phyloP scores from a whole-genome alignment of 2,329 filamentous ascomycete species.

The Arachnomyces sp. region DNA sequence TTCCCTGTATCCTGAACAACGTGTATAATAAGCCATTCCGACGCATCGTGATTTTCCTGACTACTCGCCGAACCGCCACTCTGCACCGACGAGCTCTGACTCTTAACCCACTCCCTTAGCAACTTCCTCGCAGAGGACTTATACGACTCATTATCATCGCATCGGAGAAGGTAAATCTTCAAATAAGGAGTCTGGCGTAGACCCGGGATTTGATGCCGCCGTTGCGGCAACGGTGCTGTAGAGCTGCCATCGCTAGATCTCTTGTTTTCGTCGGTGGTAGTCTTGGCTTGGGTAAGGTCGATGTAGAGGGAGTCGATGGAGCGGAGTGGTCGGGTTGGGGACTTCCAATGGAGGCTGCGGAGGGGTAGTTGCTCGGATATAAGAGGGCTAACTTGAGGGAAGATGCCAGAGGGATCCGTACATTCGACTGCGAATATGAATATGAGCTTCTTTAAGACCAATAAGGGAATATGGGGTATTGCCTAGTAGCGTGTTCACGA shows the following conservation, averaged over 20 bases:
- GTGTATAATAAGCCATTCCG: slow-evolving; percentile 90
- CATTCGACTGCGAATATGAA: slow-evolving; percentile 66
- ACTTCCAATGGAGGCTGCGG: slow-evolving; percentile 94
- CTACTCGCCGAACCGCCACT: slow-evolving; percentile 44
- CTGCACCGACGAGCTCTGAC: slow-evolving; percentile 56
- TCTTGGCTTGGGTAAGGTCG: slow-evolving; percentile 65
- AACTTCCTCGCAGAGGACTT: slow-evolving; percentile 70
- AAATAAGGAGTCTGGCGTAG: slow-evolving; percentile 88
- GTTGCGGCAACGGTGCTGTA: slow-evolving; percentile 32
- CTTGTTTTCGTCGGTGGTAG: slow-evolving; percentile 25
- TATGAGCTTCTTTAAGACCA: neutral
- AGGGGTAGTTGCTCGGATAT: slow-evolving; percentile 74
- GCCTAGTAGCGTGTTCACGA: slow-evolving; percentile 16
- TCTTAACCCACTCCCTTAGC: slow-evolving; percentile 85
- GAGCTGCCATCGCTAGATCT: slow-evolving; percentile 30
- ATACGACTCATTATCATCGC: slow-evolving; percentile 93
- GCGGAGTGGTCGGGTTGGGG: slow-evolving; percentile 78
- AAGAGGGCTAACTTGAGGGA: slow-evolving; percentile 70
- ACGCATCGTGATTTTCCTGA: slow-evolving; percentile 91
- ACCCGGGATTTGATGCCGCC: slow-evolving; percentile 91
- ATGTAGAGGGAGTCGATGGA: slow-evolving; percentile 91
- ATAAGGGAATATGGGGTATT: neutral
- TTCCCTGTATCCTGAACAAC: slow-evolving; percentile 84
- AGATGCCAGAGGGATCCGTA: slow-evolving; percentile 85
- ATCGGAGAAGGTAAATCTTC: slow-evolving; percentile 80